Evolutionary conservation across 2,329 filamentous ascomycete genomes (phyloP), one percentile per base, ranked within the genome.

Genomic region (Verticillium nonalfalfae): DNA sequence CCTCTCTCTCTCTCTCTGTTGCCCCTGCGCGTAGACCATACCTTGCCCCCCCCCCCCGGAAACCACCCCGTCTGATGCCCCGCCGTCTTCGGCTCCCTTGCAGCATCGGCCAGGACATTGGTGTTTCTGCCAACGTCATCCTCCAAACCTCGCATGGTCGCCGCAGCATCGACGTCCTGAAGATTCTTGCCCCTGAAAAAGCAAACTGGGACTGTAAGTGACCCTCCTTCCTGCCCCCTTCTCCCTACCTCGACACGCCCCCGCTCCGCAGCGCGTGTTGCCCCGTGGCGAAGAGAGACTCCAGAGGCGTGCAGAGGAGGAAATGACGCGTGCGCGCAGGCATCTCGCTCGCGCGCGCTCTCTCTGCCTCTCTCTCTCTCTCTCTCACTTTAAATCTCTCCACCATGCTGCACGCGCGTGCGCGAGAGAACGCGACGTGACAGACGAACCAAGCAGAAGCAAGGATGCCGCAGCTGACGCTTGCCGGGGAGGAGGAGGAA

Each of bases 191-290:
- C 64, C 90, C 92, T 15, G 87, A 90, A 68, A 91, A 92, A 72
- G 95, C 95, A 52, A 97, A 89, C 68, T 94, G 90, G 92, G 92
- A 97, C 66, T 97, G 92, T 96, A 77, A 78, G 90, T 85, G 36
- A 26, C 26, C 26, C 26, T 26, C 26, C 26, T 26, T 26, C 26
- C 26, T 26, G 26, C n/a, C 26, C 26, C 55, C 40, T 35, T 58
- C 58, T 59, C 63, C 62, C 56, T 58, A 18, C 21, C 13, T 58
- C 34, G 11, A 7, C 54, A 15, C 54, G 9, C 54, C 54, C 11
- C 54, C 31, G n/a, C 40, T 26, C 21, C 18, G 13, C 14, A 13
- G 26, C 33, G 26, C 54, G 54, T 56, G 26, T 56, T 36, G 13
- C 54, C 15, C 26, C 26, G 26, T 34, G 33, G 14, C 21, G 40